phyloP scores from a whole-genome alignment of 768 basidiomycete genomes.

The Dendrothele bispora region DNA sequence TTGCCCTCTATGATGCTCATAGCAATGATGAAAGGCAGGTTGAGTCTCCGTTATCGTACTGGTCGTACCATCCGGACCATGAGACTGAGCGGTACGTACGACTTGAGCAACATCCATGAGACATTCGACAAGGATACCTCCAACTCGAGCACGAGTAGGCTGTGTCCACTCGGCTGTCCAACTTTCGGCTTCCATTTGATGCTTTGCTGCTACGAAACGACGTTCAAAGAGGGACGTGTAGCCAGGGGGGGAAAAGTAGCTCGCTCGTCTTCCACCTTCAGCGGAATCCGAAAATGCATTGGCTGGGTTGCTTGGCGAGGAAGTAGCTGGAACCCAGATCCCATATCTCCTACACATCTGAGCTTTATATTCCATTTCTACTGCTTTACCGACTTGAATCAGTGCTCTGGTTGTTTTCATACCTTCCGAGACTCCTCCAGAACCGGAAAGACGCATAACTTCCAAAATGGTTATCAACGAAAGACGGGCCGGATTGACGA shows the following conservation, averaged over 20 bases:
- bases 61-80: no score
- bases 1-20: slow-evolving; percentile 91
- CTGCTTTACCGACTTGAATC: slow-evolving; percentile 74
- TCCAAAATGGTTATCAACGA: slow-evolving; percentile 90
- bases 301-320: no score
- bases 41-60: slow-evolving; percentile 82
- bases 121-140: slow-evolving; percentile 78
- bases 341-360: slow-evolving; percentile 69
- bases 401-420: slow-evolving; percentile 90
- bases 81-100: slow-evolving; percentile 57
- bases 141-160: slow-evolving; percentile 69
- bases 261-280: slow-evolving; percentile 33
- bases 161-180: slow-evolving; percentile 89
- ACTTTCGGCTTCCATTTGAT: slow-evolving; percentile 62
- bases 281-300: slow-evolving; percentile 22
- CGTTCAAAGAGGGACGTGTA: slow-evolving; percentile 63
- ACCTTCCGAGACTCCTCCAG: slow-evolving; percentile 76
- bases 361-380: slow-evolving; percentile 91
- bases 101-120: slow-evolving; percentile 86
- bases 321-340: slow-evolving; percentile 45
- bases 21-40: slow-evolving; percentile 88
- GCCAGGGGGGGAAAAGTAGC: slow-evolving; percentile 60
- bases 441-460: slow-evolving; percentile 76
- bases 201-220: slow-evolving; percentile 64
- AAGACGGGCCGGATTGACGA: slow-evolving; percentile 75